Conservation (phyloP, 1,284 basidiomycete genomes). For the Boletus hoseneyae region DNA sequence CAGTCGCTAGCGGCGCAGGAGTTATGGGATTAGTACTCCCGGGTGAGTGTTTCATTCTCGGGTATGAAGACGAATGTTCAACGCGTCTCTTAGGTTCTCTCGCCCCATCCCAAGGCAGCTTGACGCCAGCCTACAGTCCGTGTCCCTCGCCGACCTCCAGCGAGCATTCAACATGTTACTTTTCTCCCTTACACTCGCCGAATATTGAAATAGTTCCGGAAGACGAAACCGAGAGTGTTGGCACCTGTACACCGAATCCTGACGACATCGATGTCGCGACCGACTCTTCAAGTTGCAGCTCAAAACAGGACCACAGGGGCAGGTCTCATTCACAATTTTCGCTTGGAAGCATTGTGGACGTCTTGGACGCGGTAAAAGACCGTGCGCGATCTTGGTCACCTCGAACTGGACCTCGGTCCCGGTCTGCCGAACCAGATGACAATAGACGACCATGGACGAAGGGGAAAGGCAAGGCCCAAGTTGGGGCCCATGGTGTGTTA, state of each 20-base stretch:
- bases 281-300: slow-evolving; percentile 16
- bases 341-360: slow-evolving; percentile 35
- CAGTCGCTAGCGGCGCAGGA: slow-evolving; percentile 14
- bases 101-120: background rate
- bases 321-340: slow-evolving; percentile 39
- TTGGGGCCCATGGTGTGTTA: background rate
- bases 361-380: slow-evolving; percentile 41
- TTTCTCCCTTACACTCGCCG: slow-evolving; percentile 33
- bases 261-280: slow-evolving; percentile 13
- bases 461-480: slow-evolving; percentile 15
- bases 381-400: slow-evolving; percentile 42
- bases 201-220: slow-evolving; percentile 40
- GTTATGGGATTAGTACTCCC: background rate
- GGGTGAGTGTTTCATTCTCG: slow-evolving; percentile 9
- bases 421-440: slow-evolving; percentile 19
- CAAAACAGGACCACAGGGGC: slow-evolving; percentile 23
- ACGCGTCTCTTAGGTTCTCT: slow-evolving; percentile 12
- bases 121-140: slow-evolving; percentile 4
- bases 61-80: slow-evolving; percentile 1
- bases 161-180: slow-evolving; percentile 15
- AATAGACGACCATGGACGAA: slow-evolving; percentile 25
- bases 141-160: slow-evolving; percentile 23
- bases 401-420: slow-evolving; percentile 7
- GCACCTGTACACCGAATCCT: background rate
- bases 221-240: slow-evolving; percentile 13